A percentile compares a stretch with the other conserved stretches of the same genome.
Evolutionary conservation across 202 grass and related monocot genomes (phyloP).

Genomic region (Panicum hallii): DNA sequence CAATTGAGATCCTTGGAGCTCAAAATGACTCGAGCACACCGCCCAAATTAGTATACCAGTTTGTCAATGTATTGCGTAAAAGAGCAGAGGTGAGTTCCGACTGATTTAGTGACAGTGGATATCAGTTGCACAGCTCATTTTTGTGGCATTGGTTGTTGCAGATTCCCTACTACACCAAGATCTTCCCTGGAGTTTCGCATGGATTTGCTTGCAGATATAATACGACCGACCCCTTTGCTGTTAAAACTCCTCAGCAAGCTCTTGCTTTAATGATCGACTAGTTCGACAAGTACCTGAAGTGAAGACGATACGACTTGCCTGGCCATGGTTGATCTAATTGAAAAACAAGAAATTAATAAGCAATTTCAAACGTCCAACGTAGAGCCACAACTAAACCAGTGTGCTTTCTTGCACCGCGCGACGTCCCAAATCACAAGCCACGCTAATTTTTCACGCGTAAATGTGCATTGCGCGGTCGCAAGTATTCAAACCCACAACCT

Average conservation of each 20-base stretch:
- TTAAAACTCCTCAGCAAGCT: slow-evolving; percentile 31
- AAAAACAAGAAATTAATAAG: not conserved
- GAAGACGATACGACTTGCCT: not conserved
- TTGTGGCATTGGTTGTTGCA: slow-evolving; percentile 28
- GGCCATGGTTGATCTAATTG: not conserved
- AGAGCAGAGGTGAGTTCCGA: not conserved
- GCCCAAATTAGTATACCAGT: slow-evolving; percentile 4
- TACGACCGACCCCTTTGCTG: slow-evolving; percentile 30
- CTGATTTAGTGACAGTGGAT: not conserved
- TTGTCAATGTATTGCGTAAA: not conserved
- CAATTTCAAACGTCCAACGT: not conserved
- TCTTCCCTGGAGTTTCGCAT: slow-evolving; percentile 33
- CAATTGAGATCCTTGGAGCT: slow-evolving; percentile 25
- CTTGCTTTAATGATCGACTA: slow-evolving; percentile 38
- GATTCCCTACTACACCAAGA: slow-evolving; percentile 40
- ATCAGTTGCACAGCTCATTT: not conserved
- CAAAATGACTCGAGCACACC: not conserved
- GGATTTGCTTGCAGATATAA: slow-evolving; percentile 56
- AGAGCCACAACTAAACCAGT: not conserved
- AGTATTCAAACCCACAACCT: no score
- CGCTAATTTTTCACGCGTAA: no score
- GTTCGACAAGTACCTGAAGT: slow-evolving; percentile 32
- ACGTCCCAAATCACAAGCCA: no score
- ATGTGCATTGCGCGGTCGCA: no score
- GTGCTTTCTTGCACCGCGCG: not conserved